Evolutionary conservation across 139 green algal species (phyloP).

Genomic region (Pleodorina starrii): DNA sequence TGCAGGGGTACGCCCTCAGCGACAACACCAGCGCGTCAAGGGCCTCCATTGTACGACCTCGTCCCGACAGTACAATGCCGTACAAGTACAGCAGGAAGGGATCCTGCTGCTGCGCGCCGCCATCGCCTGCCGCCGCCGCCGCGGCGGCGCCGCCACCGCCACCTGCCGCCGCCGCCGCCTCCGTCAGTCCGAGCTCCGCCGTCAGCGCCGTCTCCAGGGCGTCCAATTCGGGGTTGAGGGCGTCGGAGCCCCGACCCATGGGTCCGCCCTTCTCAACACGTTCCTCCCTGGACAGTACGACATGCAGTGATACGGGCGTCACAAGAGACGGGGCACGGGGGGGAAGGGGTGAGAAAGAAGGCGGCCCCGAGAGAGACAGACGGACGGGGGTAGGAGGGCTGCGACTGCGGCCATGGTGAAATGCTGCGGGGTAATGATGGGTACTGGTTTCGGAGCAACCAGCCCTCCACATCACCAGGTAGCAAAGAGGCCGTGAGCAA

Average conservation of each 20-base stretch:
- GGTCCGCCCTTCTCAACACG: slow-evolving; percentile 72
- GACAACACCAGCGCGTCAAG: slow-evolving; percentile 61
- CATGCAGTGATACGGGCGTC: too few relatives aligned
- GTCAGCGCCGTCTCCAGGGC: slow-evolving; percentile 65
- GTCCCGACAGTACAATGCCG: slow-evolving; percentile 83
- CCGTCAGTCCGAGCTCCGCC: slow-evolving; percentile 28
- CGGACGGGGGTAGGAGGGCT: too few relatives aligned
- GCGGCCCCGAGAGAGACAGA: too few relatives aligned
- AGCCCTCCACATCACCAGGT: too few relatives aligned
- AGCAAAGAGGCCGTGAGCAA: too few relatives aligned
- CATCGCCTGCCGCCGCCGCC: background rate
- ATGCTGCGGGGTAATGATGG: too few relatives aligned
- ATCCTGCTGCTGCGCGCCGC: slow-evolving; percentile 51
- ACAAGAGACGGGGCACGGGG: too few relatives aligned
- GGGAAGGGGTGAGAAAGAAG: background rate
- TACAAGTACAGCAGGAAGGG: slow-evolving; percentile 83
- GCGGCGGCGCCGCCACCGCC: background rate
- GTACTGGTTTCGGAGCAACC: too few relatives aligned
- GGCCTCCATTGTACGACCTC: slow-evolving; percentile 61
- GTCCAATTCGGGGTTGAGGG: slow-evolving; percentile 75
- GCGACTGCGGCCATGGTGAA: too few relatives aligned
- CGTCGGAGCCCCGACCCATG: slow-evolving; percentile 59
- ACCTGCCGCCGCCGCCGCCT: background rate
- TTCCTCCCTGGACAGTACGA: slow-evolving; percentile 84
- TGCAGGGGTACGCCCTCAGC: slow-evolving; percentile 84